Evolutionary conservation across 208 protist genomes (phyloP), one percentile per base, ranked within the genome.

Genomic region (Crithidia expoeki): DNA sequence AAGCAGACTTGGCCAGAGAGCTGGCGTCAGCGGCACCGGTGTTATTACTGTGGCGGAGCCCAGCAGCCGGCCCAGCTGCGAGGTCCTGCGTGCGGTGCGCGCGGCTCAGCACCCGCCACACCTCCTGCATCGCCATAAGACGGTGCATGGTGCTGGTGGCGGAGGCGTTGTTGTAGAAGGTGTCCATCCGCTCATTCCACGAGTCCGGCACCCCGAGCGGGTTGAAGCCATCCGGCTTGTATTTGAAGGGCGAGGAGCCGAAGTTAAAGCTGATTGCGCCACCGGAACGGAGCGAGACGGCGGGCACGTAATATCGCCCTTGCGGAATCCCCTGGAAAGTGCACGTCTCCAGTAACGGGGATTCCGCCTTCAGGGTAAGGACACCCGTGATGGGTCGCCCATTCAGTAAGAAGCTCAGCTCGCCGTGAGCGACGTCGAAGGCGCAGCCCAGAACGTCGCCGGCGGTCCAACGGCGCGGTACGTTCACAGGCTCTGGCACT

Each of bases 361-460:
- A 66, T 21, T 40, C 61, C 32, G 73, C 80, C 21, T 67, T 59
- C 3, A 68, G 25, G 46, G 53, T 38, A 2, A 66, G 47, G 25
- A 57, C 61, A 46, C 84, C 85, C 23, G 76, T 77, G 34, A 97
- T 72, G 33, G 79, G 79, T 32, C 83, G 60, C 11, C 94, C 94
- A 72, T 97, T 97, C 34, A 91, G 73, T 27, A 80, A 84, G 71
- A 97, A 96, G 40, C 77, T 77, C 74, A 97, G 84, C 52, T 88
- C 84, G n/a, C 79, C 75, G 44, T 77, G 70, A 10, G 79, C 52
- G 49, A 97, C 68, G 66, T 96, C 90, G 30, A 97, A 47, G 21
- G 88, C 88, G 80, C 94, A 97, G 58, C 94, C 94, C 55, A 97
- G 80, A 25, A 97, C 90, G 72, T 96, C 92, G 10, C 92, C 94